phyloP scores from a whole-genome alignment of 1,284 basidiomycete genomes.

The Trametes sp. region DNA sequence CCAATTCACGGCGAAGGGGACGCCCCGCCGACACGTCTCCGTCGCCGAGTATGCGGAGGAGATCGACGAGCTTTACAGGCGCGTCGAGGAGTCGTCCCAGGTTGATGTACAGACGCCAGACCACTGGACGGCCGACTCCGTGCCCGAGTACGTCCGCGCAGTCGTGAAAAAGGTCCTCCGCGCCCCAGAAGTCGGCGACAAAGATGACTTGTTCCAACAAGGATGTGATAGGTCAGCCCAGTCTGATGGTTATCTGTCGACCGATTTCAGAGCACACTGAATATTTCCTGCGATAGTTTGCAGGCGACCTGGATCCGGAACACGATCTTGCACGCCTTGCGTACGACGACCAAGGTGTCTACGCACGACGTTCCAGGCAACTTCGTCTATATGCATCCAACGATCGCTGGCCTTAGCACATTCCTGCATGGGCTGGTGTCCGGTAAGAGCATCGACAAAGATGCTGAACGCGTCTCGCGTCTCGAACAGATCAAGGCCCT shows the following conservation, averaged over 20 bases:
- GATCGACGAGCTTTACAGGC: slow-evolving; percentile 43
- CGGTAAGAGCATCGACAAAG: slow-evolving; percentile 17
- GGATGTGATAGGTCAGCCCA: slow-evolving; percentile 46
- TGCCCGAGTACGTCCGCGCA: slow-evolving; percentile 35
- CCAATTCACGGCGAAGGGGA: slow-evolving; percentile 45
- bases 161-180: slow-evolving; percentile 40
- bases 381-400: slow-evolving; percentile 45
- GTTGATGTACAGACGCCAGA: slow-evolving; percentile 30
- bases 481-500: slow-evolving; percentile 26
- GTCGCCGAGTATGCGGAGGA: slow-evolving; percentile 41
- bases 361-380: slow-evolving; percentile 33
- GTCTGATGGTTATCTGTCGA: not conserved
- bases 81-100: slow-evolving; percentile 36
- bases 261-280: not conserved
- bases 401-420: slow-evolving; percentile 35
- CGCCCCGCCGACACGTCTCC: slow-evolving; percentile 41
- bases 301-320: slow-evolving; percentile 48
- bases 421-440: slow-evolving; percentile 25
- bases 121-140: slow-evolving; percentile 34
- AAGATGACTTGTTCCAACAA: slow-evolving; percentile 41
- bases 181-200: slow-evolving; percentile 6
- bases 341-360: slow-evolving; percentile 29
- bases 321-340: slow-evolving; percentile 40
- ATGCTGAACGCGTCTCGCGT: slow-evolving; percentile 15
- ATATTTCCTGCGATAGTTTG: slow-evolving; percentile 34